These are phyloP conservation scores for Erysiphe pulchra DNA, from an alignment of 2,329 filamentous ascomycete species.

Conservation along the genomic window DNA sequence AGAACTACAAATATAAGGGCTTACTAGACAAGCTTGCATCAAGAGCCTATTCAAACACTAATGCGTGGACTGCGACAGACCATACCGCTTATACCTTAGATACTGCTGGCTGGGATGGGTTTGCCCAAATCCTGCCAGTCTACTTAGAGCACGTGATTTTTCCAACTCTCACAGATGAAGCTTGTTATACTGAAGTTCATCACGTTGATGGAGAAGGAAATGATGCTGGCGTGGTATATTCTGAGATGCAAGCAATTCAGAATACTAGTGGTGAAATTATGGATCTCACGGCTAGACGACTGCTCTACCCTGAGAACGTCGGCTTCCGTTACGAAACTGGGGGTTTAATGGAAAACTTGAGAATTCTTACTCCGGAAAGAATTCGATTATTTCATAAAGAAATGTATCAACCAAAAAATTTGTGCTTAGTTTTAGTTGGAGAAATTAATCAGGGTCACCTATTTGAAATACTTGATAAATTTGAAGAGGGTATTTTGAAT, in stretches of 20 bases:
- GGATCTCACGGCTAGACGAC: conserved; percentile 52
- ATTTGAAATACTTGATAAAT: conserved; percentile 56
- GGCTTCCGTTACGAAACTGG: conserved; percentile 97
- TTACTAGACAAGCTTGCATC: conserved; percentile 85
- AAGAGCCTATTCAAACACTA: conserved; percentile 77
- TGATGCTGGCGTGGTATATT: conserved; percentile 93
- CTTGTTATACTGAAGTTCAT: conserved; percentile 86
- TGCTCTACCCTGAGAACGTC: conserved; percentile 68
- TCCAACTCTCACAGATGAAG: conserved; percentile 77
- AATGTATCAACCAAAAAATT: conserved; percentile 95
- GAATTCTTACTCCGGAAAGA: conserved; percentile 62
- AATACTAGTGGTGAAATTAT: conserved; percentile 69
- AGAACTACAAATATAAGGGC: conserved; percentile 82
- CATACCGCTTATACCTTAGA: conserved; percentile 92
- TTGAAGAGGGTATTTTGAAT: conserved; percentile 66
- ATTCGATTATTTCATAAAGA: conserved; percentile 87
- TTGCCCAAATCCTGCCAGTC: conserved; percentile 77
- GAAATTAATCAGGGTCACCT: conserved; percentile 67
- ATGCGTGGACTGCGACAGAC: conserved; percentile 91
- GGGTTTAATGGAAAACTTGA: conserved; percentile 78
- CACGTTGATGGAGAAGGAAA: conserved; percentile 84
- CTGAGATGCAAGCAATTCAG: conserved; percentile 92
- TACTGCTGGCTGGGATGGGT: conserved; percentile 90
- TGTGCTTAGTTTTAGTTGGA: conserved; percentile 77
- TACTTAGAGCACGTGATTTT: conserved; percentile 87